A percentile compares a stretch with the other conserved stretches of the same genome.
phyloP scores from a whole-genome alignment of 1,284 basidiomycete species.

The Trametes versicolor region DNA sequence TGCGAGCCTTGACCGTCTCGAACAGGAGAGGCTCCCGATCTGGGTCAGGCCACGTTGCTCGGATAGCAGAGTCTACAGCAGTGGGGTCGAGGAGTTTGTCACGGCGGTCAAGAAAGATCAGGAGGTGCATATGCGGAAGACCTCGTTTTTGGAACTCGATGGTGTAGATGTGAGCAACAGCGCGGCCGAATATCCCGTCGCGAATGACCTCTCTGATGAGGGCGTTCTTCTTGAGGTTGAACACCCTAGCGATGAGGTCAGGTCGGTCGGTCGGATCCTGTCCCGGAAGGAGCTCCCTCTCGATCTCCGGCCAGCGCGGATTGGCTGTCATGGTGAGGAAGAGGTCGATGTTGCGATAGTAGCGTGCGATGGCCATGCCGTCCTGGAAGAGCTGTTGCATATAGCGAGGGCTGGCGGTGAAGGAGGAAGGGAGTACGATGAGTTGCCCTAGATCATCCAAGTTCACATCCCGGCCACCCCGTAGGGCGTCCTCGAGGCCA shows the following conservation, averaged over 20 bases:
- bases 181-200: slow-evolving; percentile 44
- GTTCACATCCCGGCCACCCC: not conserved
- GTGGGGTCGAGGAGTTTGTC: slow-evolving; percentile 15
- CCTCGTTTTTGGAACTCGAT: slow-evolving; percentile 35
- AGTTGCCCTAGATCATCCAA: not conserved
- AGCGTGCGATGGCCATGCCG: slow-evolving; percentile 50
- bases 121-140: slow-evolving; percentile 56
- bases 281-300: slow-evolving; percentile 47
- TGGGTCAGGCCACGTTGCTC: slow-evolving; percentile 1
- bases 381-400: slow-evolving; percentile 56
- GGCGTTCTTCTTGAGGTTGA: slow-evolving; percentile 4
- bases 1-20: slow-evolving; percentile 1
- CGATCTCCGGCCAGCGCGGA: slow-evolving; percentile 55
- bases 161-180: slow-evolving; percentile 35
- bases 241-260: slow-evolving; percentile 1
- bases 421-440: not conserved
- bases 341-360: slow-evolving; percentile 47
- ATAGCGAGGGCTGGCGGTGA: slow-evolving; percentile 46
- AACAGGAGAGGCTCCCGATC: not conserved
- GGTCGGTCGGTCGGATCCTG: slow-evolving; percentile 37
- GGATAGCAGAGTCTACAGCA: not conserved
- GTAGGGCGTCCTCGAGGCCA: not conserved
- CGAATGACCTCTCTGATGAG: slow-evolving; percentile 44
- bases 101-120: slow-evolving; percentile 49
- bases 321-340: slow-evolving; percentile 60